Conservation (phyloP, 805 yeast species). For the Metschnikowia anglica region DNA sequence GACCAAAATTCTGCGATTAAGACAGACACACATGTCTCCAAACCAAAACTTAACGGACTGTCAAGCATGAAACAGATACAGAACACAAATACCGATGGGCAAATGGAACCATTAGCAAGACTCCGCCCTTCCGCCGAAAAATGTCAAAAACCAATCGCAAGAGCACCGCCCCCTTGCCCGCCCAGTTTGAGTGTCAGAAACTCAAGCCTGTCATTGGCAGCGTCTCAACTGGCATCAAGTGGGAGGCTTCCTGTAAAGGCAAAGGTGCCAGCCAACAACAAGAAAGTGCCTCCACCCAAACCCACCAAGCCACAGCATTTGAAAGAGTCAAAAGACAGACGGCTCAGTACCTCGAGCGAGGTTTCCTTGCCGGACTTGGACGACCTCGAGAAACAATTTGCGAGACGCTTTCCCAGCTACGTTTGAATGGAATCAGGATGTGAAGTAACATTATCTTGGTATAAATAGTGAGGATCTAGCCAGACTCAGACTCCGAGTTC, state of each 20-base stretch:
- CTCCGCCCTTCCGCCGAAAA: conserved; percentile 1
- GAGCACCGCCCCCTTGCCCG: conserved; percentile 40
- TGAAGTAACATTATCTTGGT: not conserved
- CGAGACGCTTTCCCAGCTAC: conserved; percentile 61
- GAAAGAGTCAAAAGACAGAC: conserved; percentile 26
- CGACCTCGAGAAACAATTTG: conserved; percentile 56
- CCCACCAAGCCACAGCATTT: conserved; percentile 64
- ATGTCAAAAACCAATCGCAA: not conserved
- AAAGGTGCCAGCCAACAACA: conserved; percentile 10
- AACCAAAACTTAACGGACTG: not conserved
- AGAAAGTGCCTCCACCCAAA: conserved; percentile 59
- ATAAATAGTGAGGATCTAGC: conserved; percentile 8
- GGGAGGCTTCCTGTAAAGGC: not conserved
- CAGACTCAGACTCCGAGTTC: conserved; percentile 17
- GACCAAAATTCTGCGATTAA: conserved; percentile 6
- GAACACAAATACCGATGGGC: not conserved
- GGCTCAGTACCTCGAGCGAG: conserved; percentile 40
- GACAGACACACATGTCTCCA: not conserved
- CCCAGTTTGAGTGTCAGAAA: conserved; percentile 17
- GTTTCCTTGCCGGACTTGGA: conserved; percentile 53
- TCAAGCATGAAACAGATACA: not conserved
- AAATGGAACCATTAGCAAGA: conserved; percentile 8
- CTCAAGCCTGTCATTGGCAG: conserved; percentile 5
- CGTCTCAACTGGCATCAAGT: not conserved
- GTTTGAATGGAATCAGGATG: conserved; percentile 27